phyloP scores from a whole-genome alignment of 148 eudicot genomes.

The Silene uniflora region DNA sequence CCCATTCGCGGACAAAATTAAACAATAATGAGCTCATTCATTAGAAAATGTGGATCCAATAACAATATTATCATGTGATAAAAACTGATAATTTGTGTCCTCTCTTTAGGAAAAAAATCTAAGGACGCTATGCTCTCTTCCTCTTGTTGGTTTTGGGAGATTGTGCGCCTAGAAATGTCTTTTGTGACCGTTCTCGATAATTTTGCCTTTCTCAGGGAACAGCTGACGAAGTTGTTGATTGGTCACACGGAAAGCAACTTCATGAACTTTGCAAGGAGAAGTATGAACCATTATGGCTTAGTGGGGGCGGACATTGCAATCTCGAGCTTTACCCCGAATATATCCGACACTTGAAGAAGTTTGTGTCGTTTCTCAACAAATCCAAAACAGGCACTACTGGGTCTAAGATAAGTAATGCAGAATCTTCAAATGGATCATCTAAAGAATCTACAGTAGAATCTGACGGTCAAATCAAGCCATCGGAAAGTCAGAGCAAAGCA shows the following conservation, averaged over 20 bases:
- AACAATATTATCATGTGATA: background rate
- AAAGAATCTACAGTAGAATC: conserved; percentile 40
- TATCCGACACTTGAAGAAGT: conserved; percentile 78
- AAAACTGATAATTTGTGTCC: too few species aligned
- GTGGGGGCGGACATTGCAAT: conserved; percentile 96
- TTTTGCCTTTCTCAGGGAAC: conserved; percentile 54
- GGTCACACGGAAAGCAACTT: conserved; percentile 94
- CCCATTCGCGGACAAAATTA: too few species aligned
- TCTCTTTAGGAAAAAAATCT: background rate
- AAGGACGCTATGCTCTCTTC: background rate
- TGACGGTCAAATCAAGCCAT: conserved; percentile 35
- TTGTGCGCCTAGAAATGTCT: background rate
- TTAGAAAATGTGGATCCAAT: background rate
- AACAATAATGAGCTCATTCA: too few species aligned
- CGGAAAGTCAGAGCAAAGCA: conserved; percentile 7
- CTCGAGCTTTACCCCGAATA: conserved; percentile 90
- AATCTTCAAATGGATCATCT: conserved; percentile 32
- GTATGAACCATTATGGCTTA: conserved; percentile 88
- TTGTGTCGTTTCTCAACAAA: conserved; percentile 61
- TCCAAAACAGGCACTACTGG: conserved; percentile 33
- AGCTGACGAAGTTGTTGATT: conserved; percentile 92
- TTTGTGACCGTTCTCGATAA: background rate
- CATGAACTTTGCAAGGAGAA: conserved; percentile 79
- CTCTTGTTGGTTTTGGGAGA: background rate
- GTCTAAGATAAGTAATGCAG: conserved; percentile 12